Base-by-base conservation (phyloP, 2,329 filamentous ascomycete genomes). In the Epichloe festucae region DNA sequence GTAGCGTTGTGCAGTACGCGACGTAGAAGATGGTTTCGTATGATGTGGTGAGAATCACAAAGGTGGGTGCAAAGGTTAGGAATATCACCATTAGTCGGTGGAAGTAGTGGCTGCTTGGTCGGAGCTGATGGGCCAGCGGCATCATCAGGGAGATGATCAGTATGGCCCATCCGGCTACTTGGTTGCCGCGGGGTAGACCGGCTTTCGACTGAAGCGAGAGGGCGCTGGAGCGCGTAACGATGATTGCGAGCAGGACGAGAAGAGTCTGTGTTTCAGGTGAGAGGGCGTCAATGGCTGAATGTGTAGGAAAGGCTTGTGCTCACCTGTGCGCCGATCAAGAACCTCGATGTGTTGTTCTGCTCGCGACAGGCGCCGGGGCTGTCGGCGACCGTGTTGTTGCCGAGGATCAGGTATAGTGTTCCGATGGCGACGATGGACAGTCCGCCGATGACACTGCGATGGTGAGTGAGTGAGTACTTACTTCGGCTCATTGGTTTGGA, bases 21-120 rank as follows among this genome's bases (percentile, higher is more conserved):
- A 96, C 81, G 68, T 97, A 98, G 67, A 98, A 98, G 2, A 98
- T 76, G 0, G 91, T 91, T 67, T 98, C 93, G 70, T 95, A 98
- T 1, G 91, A 96, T 59, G 97, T 96, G 6, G 90, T 95, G 48
- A 98, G 79, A 61, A 98, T 91, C 63, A 98, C 85, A 68, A 97
- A 98, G 1, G 86, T 85, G 0, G 93, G 93, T 0, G 91, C 86
- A 64, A 94, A 97, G 5, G 90, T 87, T 46, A 98, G 75, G 71
- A 97, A 98, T 50, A 96, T 82, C 59, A 95, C 80, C 58, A 90
- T 77, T 3, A 98, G 74, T 21, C 90, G 84, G 66, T 97, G 90
- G 58, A 97, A 79, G 66, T 97, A 96, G 69, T 96, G 84, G 58
- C 76, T 85, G 65, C 88, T 93, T 1, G 89, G 85, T 57, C 87